These are phyloP conservation scores for Ogataea naganishii DNA, from an alignment of 805 yeast genomes.

Conservation along the genomic window DNA sequence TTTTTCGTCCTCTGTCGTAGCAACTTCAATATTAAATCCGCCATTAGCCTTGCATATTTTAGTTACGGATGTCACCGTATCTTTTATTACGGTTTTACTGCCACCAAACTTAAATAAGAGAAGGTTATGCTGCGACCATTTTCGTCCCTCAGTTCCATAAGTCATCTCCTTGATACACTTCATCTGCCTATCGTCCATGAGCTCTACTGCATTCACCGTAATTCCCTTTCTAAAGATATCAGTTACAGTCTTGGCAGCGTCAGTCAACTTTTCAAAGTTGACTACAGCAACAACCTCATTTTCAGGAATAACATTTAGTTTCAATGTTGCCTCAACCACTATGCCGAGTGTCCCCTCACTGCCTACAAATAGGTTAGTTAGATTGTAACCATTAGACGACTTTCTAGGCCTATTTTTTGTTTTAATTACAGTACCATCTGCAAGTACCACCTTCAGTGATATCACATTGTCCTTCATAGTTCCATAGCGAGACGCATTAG, in stretches of 20 bases:
- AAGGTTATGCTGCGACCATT: slow-evolving; percentile 21
- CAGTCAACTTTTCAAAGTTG: slow-evolving; percentile 52
- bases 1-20: slow-evolving; percentile 49
- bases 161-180: slow-evolving; percentile 49
- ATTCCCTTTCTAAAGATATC: slow-evolving; percentile 53
- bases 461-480: slow-evolving; percentile 72
- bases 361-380: slow-evolving; percentile 64
- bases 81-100: slow-evolving; percentile 27
- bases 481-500: slow-evolving; percentile 72
- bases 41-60: slow-evolving; percentile 43
- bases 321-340: slow-evolving; percentile 66
- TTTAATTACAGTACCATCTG: slow-evolving; percentile 72
- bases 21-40: slow-evolving; percentile 49
- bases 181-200: slow-evolving; percentile 66
- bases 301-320: slow-evolving; percentile 55
- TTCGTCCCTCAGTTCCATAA: slow-evolving; percentile 16
- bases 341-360: slow-evolving; percentile 73
- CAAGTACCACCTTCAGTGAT: slow-evolving; percentile 62
- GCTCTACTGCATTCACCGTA: slow-evolving; percentile 62
- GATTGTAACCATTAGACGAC: slow-evolving; percentile 71
- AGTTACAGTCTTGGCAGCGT: slow-evolving; percentile 64
- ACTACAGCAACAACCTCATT: slow-evolving; percentile 61
- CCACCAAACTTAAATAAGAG: slow-evolving; percentile 60
- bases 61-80: slow-evolving; percentile 36
- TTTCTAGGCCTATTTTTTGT: slow-evolving; percentile 71